These are phyloP conservation scores for Talaromyces sp. DNA, from an alignment of 2,329 filamentous ascomycete genomes.

Conservation along the genomic window DNA sequence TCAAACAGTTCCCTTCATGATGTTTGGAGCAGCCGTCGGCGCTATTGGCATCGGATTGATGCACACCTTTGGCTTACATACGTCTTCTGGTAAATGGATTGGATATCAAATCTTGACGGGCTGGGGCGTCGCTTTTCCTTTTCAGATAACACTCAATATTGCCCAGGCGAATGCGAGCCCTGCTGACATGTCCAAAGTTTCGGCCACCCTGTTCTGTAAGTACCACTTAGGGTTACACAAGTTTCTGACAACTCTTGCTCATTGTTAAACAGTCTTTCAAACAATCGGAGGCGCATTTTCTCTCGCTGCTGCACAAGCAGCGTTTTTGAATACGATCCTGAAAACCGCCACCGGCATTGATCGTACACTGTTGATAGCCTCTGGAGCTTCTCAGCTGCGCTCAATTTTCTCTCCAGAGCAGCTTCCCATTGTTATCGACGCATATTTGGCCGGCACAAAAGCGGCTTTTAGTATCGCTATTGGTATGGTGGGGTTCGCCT, in stretches of 20 bases:
- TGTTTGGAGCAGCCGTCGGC: conserved; percentile 20
- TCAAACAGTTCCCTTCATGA: conserved; percentile 21
- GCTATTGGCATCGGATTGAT: conserved; percentile 26
- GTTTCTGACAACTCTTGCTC: neutral
- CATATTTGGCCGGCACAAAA: conserved; percentile 9
- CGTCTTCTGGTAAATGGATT: conserved; percentile 17
- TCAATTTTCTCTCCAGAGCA: neutral
- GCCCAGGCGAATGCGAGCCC: conserved; percentile 18
- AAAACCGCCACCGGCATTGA: neutral
- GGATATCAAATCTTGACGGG: conserved; percentile 21
- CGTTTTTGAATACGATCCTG: conserved; percentile 9
- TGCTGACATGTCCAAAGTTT: conserved; percentile 22
- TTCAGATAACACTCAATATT: conserved; percentile 20
- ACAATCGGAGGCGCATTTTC: conserved; percentile 27
- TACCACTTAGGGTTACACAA: neutral
- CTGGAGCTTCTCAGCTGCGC: conserved; percentile 5
- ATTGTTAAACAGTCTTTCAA: conserved; percentile 17
- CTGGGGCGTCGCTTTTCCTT: conserved; percentile 12
- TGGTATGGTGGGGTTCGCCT: conserved; percentile 1
- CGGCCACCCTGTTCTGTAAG: conserved; percentile 18
- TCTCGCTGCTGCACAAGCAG: conserved; percentile 18
- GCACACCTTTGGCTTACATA: conserved; percentile 26
- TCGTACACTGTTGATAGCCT: neutral
- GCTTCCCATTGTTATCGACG: conserved; percentile 1
- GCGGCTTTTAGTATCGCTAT: neutral